Conservation (phyloP, 1,284 basidiomycete species). For the Albatrellus sp. region DNA sequence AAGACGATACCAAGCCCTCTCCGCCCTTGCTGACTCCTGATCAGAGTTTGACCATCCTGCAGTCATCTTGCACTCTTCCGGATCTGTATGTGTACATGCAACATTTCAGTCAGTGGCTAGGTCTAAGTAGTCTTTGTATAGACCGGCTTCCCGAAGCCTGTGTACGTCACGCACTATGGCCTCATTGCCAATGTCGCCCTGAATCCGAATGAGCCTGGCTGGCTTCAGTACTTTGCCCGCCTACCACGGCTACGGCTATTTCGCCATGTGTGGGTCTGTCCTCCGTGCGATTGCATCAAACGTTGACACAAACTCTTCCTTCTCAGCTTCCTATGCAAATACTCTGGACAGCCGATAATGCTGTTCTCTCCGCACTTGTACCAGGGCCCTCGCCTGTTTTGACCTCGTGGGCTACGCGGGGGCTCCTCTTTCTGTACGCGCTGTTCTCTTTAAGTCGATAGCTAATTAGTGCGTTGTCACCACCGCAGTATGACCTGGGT, state of each 20-base stretch:
- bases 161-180: constrained; percentile 27
- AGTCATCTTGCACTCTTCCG: constrained; percentile 50
- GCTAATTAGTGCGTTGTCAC: constrained; percentile 1
- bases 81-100: constrained; percentile 31
- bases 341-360: constrained; percentile 30
- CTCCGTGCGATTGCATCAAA: neutral
- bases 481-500: constrained; percentile 34
- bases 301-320: constrained; percentile 10
- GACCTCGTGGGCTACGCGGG: constrained; percentile 39
- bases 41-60: constrained; percentile 30
- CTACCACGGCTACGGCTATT: constrained; percentile 35
- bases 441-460: neutral
- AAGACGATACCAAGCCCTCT: constrained; percentile 22
- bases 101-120: no score
- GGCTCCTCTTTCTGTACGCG: constrained; percentile 22
- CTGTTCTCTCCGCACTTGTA: constrained; percentile 41
- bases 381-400: constrained; percentile 30
- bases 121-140: no score
- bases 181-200: constrained; percentile 23
- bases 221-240: constrained; percentile 34
- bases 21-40: constrained; percentile 28
- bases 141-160: constrained; percentile 33
- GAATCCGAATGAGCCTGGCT: constrained; percentile 27
- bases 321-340: constrained; percentile 22
- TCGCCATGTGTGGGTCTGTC: constrained; percentile 24